Evolutionary conservation across 306 rosid species (phyloP).

Genomic region (Castanospermum australe): DNA sequence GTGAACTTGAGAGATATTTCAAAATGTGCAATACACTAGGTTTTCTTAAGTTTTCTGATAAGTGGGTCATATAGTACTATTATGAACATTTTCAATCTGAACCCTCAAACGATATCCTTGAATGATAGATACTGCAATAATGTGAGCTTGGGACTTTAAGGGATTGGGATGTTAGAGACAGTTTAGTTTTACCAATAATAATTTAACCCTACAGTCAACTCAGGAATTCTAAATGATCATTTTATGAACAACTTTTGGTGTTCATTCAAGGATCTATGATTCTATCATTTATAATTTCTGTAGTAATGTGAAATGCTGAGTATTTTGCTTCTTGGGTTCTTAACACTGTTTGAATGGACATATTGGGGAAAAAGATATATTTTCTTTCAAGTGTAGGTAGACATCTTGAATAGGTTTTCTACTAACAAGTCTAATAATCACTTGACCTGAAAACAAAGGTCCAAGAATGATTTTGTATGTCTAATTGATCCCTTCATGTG

Average conservation of each 20-base stretch:
- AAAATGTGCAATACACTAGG: not conserved
- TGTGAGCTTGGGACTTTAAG: not conserved
- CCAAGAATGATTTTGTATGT: not conserved
- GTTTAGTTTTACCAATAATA: not conserved
- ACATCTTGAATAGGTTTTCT: not conserved
- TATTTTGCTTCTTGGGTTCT: slow-evolving; percentile 13
- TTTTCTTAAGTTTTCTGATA: not conserved
- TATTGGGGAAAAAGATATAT: not conserved
- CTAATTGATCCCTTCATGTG: not conserved
- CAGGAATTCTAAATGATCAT: not conserved
- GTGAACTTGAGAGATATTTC: not conserved
- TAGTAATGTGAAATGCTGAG: not conserved
- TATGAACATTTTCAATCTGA: not conserved
- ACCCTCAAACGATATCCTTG: not conserved
- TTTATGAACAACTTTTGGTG: not conserved
- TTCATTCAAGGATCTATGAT: not conserved
- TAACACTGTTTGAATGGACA: not conserved
- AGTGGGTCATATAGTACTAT: not conserved
- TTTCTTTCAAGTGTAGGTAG: not conserved
- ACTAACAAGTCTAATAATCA: not conserved
- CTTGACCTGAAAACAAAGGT: not conserved
- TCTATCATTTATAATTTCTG: not conserved
- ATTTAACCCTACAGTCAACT: not conserved
- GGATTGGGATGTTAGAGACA: not conserved
- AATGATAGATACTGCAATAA: not conserved